Percentiles rank a stretch among this genome's conserved stretches.
These are phyloP conservation scores for Berberis vulgaris DNA, from an alignment of 164 flowering plant species.

Conservation along the genomic window DNA sequence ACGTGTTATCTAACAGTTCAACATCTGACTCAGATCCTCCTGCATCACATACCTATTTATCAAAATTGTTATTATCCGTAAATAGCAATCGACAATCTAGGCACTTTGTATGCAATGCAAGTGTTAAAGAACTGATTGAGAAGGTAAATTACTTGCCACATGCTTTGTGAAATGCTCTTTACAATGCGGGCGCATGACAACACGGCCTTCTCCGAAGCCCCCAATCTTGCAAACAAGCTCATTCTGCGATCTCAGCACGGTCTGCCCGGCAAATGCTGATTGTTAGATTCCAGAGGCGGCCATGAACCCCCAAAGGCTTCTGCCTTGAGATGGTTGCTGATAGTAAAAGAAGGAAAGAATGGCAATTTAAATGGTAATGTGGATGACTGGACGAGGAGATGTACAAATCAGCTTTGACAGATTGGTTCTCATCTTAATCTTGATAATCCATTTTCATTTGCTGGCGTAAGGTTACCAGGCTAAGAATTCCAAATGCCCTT, in stretches of 20 bases:
- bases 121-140: too few species aligned
- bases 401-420: neutral
- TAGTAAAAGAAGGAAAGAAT: neutral
- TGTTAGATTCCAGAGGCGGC: neutral
- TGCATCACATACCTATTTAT: too few species aligned
- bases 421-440: neutral
- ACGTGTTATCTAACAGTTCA: too few species aligned
- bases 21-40: too few species aligned
- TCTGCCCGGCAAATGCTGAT: neutral
- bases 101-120: too few species aligned
- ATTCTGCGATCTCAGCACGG: neutral
- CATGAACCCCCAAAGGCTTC: neutral
- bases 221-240: constrained; percentile 1
- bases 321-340: neutral
- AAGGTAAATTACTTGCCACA: neutral
- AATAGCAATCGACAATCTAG: too few species aligned
- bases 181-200: neutral
- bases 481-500: too few species aligned
- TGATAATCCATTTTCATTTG: neutral
- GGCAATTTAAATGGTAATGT: neutral
- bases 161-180: neutral
- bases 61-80: too few species aligned
- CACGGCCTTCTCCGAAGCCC: neutral
- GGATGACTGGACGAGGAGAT: neutral
- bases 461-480: too few species aligned